Base-by-base conservation (phyloP, 1,284 basidiomycete species). In the Apiotrichum mycotoxinovorans region DNA sequence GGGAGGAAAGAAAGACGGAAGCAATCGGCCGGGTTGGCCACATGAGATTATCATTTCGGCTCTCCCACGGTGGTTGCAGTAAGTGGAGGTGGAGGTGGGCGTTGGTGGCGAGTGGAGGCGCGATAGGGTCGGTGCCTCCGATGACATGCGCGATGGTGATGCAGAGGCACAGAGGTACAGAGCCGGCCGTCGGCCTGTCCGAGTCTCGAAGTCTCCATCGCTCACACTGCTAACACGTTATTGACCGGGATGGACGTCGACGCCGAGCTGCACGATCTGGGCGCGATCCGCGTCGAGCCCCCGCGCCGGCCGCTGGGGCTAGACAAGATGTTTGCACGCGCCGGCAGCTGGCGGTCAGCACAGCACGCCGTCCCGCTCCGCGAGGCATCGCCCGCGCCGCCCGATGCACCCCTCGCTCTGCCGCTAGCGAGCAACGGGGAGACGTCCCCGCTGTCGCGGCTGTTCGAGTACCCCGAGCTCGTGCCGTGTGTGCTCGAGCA, bases 391-490 rank as follows among this genome's bases (percentile, higher is more conserved):
- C 30, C 30, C 30, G 30, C 30, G 30, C 30, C 30, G 7, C 30
- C 63, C 12, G 43, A 57, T 2, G 52, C 45, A 10, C 51, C 43
- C 9, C 67, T 68, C 23, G 65, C 71, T 23, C 60, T 73, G 3
- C 73, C 67, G 2, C 37, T 67, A 18, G 20, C 26, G 8, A 25
- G 10, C 35, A 25, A 26, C 44, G 44, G 2, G 17, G 27, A 34
- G 20, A 49, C 56, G 11, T 69, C 65, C 1, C 73, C 72, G 8
- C 58, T 74, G 14, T 56, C 60, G 0, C 51, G 38, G 27, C 35
- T 74, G 23, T 73, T 74, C 52, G 55, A 61, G 3, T 69, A 68
- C 43, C 66, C 66, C 12, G 73, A 74, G 35, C 64, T 75, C 20
- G 51, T 69, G 22, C 72, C 73, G 1, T 52, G 61, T 8, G 66